Evolutionary conservation across 345 rosid species (phyloP), one percentile per base, ranked within the genome.

Genomic region (Citrus sp.): DNA sequence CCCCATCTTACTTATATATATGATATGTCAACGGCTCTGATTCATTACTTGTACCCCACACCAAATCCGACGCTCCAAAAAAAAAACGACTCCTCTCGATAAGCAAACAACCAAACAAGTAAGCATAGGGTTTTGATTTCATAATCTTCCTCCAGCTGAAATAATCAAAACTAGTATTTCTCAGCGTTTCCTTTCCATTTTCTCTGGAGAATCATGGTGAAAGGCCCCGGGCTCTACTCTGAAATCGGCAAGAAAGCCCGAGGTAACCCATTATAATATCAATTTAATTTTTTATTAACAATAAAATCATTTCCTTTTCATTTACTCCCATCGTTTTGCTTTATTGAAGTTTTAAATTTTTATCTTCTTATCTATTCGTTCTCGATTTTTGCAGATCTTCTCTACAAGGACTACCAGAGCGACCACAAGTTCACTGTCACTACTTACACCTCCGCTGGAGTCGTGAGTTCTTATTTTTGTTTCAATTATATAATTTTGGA

Each of bases 201-300:
- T 77, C 66, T 32, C 72, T 75, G 78, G 62, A 78, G 80, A 87
- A 86, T 83, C 87, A 92, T 92, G 99, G 94, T 77, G 80, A 94
- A 94, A 82, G 98, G 99, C 51, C 98, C 99, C 9, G 99, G 99
- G 69, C 94, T 92, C 76, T 96, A 94, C 89, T 37, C 89, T 67
- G 98, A 94, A 59, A 91, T 96, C 78, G 98, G 98, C 92, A 96
- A 94, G 89, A 92, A 86, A 86, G 94, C 97, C 81, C 85, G 97
- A 90, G 99, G 99, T 92, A 35, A 13, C 2, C 5, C n/a, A 4
- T 12, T 66, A 14, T 64, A 7, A 13, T 46, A 46, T 34, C 32
- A 28, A 16, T 73, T 16, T 46, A 12, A 19, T 18, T 32, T 18
- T 32, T 30, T 18, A 49, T 27, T 59, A 34, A 65, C 56, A 5